Base-by-base conservation (phyloP, 2,329 filamentous ascomycete species). In the Talaromyces sp. region DNA sequence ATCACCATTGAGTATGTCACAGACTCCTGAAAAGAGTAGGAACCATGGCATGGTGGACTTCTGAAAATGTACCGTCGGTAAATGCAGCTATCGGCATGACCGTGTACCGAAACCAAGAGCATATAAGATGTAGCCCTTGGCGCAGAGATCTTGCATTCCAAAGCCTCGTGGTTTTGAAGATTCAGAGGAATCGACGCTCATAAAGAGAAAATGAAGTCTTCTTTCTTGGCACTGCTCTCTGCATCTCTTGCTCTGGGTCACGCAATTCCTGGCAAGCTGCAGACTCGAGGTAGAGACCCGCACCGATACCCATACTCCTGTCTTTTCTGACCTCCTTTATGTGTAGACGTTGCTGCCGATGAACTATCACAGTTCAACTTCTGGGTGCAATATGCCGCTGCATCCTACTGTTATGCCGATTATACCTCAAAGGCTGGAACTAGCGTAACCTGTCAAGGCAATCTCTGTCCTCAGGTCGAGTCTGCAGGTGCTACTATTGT, bases 361-460 rank as follows among this genome's bases (percentile, higher is more conserved):
- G 45, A 57, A 13, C 36, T 62, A 29, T 42, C 40, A 6, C 44
- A 75, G 33, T 71, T 80, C 10, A 57, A 70, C 11, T 75, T 79
- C 57, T 79, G 77, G 66, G 74, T 75, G 46, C 76, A 81, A 55
- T 82, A 79, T 64, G 74, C 77, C 3, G 78, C 77, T 1, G 79
- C 79, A 0, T 66, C 78, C 27, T 81, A 81, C 65, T 82, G 79
- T 60, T 61, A 70, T 3, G 60, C 58, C 33, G 80, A 80, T 66
- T 80, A 79, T 62, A 67, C 74, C 39, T 67, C 69, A 33, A 47
- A 60, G 40, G 49, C 71, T n/a, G 69, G 69, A 44, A 70, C 72
- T 10, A 74, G 75, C 51, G 40, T 80, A 35, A 70, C 62, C 14
- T 82, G 79, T 55, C 62, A 63, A 1, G 64, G 71, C 14, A 72